Base-by-base conservation (phyloP, 441 rosid genomes). In the Syzygium malaccense region DNA sequence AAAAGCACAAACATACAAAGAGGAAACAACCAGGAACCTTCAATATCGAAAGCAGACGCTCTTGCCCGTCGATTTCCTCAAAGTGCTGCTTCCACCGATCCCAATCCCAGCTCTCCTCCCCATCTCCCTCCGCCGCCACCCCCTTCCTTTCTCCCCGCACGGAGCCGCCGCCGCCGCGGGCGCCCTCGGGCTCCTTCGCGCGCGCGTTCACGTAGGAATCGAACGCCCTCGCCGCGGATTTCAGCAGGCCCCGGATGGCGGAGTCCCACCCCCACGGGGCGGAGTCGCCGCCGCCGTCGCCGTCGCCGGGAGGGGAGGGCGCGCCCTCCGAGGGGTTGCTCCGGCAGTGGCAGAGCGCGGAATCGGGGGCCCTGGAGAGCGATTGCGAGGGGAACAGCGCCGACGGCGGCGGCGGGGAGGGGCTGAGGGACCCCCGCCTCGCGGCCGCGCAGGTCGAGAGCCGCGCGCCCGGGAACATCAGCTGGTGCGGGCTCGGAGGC, bases 11-110 rank as follows among this genome's bases (percentile, higher is more conserved):
- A 37, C 57, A 51, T 71, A 32, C 37, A 66, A 28, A 71, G 26
- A 45, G 19, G 49, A 41, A 87, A 75, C 26, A 75, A 28, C 75
- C 6, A 11, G 48, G 55, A 62, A 97, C 99, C 99, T 96, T 96
- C 33, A 98, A 87, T 88, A 95, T 88, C 84, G 98, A 94, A 54
- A 95, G 88, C 68, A 96, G 94, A 85, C 97, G 96, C 92, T 97
- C 98, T 91, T 95, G 99, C 20, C 96, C 97, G 89, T 98, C 98
- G 33, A 97, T 93, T 71, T 91, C 94, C 5, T 95, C 94, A 89
- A 98, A 98, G 93, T 98, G 98, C 93, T 86, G 94, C 93, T 92
- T 95, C 99, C 99, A 97, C 28, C 97, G 93, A 54, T 95, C 95
- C 99, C 99, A 98, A 89, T 96, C 97, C 99, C 99, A 98, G 66